Percentiles rank a stretch among this genome's conserved stretches.
Evolutionary conservation across 225 moss, liverwort and hornwort species (phyloP).

Genomic region (Bryum argenteum): DNA sequence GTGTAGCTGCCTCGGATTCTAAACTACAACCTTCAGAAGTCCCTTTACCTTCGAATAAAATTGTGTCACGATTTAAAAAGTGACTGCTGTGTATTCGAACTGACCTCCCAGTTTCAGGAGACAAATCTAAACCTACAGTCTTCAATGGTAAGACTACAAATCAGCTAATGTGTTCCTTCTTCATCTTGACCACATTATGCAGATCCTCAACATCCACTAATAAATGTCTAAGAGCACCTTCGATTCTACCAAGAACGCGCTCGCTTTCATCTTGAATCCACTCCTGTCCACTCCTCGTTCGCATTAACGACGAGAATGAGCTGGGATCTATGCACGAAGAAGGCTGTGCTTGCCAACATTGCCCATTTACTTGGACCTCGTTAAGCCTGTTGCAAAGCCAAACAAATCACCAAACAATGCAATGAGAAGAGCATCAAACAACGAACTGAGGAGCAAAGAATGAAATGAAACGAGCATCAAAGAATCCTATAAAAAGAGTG

Average conservation of each 20-base stretch:
- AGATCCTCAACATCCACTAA: constrained; percentile 64
- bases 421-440: no score
- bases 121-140: neutral
- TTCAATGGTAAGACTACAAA: constrained; percentile 14
- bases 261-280: constrained; percentile 59
- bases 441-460: no score
- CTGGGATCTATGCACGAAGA: constrained; percentile 43
- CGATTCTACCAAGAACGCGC: constrained; percentile 48
- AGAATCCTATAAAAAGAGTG: no score
- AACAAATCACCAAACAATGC: constrained; percentile 9
- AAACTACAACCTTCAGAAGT: constrained; percentile 20
- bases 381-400: constrained; percentile 44
- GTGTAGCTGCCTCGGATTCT: constrained; percentile 25
- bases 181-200: constrained; percentile 43
- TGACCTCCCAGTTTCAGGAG: constrained; percentile 23
- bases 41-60: constrained; percentile 26
- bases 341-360: constrained; percentile 59
- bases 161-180: constrained; percentile 21
- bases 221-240: constrained; percentile 44
- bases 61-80: constrained; percentile 23
- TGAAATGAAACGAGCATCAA: no score
- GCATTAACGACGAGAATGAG: constrained; percentile 39
- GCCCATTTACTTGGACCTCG: constrained; percentile 47
- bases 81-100: constrained; percentile 1
- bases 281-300: constrained; percentile 55